Percentiles rank a stretch among this genome's conserved stretches.
Evolutionary conservation across 257 asterid species (phyloP).

Genomic region (Linaria vulgaris): DNA sequence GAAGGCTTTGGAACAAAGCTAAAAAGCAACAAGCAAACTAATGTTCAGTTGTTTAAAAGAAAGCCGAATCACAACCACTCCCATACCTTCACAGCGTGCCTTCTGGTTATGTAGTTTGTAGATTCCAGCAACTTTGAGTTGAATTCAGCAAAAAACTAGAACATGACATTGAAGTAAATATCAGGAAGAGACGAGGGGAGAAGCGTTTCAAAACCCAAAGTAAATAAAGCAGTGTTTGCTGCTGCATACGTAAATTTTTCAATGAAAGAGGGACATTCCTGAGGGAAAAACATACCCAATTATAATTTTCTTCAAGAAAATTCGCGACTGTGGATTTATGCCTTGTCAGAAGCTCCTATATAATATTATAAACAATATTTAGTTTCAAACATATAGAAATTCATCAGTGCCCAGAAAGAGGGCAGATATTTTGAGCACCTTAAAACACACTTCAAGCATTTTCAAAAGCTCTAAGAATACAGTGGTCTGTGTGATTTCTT

Average conservation of each 20-base stretch:
- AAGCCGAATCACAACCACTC: not conserved
- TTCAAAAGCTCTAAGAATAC: too few species aligned
- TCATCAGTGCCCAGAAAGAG: not conserved
- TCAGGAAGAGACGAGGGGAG: too few species aligned
- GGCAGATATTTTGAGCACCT: not conserved
- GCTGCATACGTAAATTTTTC: slow-evolving; percentile 1
- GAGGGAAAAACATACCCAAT: slow-evolving; percentile 58
- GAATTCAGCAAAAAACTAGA: slow-evolving; percentile 79
- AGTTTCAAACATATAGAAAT: slow-evolving; percentile 9
- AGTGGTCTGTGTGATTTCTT: too few species aligned
- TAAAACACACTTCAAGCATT: not conserved
- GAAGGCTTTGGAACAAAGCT: too few species aligned
- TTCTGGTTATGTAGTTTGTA: slow-evolving; percentile 78
- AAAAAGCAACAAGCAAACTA: not conserved
- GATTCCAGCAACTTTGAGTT: slow-evolving; percentile 85
- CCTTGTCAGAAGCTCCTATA: slow-evolving; percentile 89
- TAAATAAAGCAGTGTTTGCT: not conserved
- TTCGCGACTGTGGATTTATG: slow-evolving; percentile 90
- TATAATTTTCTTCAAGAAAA: slow-evolving; percentile 59
- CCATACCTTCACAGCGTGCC: slow-evolving; percentile 81
- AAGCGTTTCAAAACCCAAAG: not conserved
- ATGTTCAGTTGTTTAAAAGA: slow-evolving; percentile 1
- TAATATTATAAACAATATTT: slow-evolving; percentile 25
- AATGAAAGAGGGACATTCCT: not conserved
- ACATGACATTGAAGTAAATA: slow-evolving; percentile 9